Evolutionary conservation across 257 asterid genomes (phyloP).

Genomic region (Solanum etuberosum): DNA sequence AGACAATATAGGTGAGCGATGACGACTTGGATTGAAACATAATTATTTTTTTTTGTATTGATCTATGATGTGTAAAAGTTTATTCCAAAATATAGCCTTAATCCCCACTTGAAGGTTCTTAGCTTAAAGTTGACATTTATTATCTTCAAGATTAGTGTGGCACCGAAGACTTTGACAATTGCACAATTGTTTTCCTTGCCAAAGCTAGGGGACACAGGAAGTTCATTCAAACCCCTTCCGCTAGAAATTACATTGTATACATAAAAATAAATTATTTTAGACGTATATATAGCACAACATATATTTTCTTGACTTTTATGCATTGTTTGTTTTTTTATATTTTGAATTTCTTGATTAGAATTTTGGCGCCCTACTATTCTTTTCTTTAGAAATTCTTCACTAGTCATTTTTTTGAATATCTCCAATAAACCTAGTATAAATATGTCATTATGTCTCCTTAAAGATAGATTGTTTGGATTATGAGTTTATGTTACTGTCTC

Average conservation of each 20-base stretch:
- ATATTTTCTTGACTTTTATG: too few species aligned
- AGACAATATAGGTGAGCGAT: not conserved
- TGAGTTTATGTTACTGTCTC: not conserved
- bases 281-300: not conserved
- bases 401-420: not conserved
- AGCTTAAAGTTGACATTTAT: too few species aligned
- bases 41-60: not conserved
- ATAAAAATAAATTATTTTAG: too few species aligned
- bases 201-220: not conserved
- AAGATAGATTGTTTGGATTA: not conserved
- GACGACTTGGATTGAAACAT: not conserved
- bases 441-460: too few species aligned
- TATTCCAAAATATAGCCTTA: not conserved
- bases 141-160: too few species aligned
- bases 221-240: not conserved
- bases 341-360: too few species aligned
- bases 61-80: not conserved
- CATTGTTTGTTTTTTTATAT: too few species aligned
- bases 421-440: not conserved
- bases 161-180: not conserved
- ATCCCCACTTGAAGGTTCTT: too few species aligned
- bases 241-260: too few species aligned
- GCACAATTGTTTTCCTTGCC: not conserved
- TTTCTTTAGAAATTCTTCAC: too few species aligned
- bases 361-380: too few species aligned